A percentile compares a stretch with the other conserved stretches of the same genome.
phyloP scores from a whole-genome alignment of 352 stramenopile species.

The Globisporangium okanoganense region DNA sequence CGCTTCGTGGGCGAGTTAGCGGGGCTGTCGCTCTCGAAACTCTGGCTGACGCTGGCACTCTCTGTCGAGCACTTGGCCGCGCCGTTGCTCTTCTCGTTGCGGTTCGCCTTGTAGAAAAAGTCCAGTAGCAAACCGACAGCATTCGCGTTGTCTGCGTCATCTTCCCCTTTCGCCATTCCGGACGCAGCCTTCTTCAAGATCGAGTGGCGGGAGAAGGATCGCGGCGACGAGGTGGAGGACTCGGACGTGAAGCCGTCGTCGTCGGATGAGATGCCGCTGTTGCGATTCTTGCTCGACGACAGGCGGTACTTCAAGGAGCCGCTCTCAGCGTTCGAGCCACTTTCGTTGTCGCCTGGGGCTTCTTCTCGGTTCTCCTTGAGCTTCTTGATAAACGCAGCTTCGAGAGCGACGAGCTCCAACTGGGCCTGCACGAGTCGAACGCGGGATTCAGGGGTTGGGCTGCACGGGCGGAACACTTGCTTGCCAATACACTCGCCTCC shows the following conservation, averaged over 20 bases:
- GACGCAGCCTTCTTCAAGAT: slow-evolving; percentile 5
- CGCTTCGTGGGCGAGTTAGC: slow-evolving; percentile 72
- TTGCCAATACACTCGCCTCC: slow-evolving; percentile 90
- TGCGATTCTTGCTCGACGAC: slow-evolving; percentile 23
- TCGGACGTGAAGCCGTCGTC: slow-evolving; percentile 29
- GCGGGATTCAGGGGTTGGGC: slow-evolving; percentile 54
- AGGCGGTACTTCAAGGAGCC: not conserved
- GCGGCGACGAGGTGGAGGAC: slow-evolving; percentile 20
- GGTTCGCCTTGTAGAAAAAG: slow-evolving; percentile 82
- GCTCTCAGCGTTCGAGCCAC: slow-evolving; percentile 9
- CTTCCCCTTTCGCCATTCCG: slow-evolving; percentile 9
- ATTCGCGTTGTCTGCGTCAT: slow-evolving; percentile 54
- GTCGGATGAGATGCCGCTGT: slow-evolving; percentile 15
- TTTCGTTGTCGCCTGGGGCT: slow-evolving; percentile 48
- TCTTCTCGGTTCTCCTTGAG: slow-evolving; percentile 82
- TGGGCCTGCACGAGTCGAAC: slow-evolving; percentile 73
- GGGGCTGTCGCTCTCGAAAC: slow-evolving; percentile 24
- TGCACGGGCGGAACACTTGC: slow-evolving; percentile 80
- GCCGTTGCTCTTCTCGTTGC: slow-evolving; percentile 35
- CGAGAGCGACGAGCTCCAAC: slow-evolving; percentile 61
- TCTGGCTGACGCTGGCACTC: not conserved
- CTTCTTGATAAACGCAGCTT: slow-evolving; percentile 73
- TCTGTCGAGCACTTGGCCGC: slow-evolving; percentile 13
- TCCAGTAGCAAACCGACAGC: slow-evolving; percentile 68
- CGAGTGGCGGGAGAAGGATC: not conserved